Evolutionary conservation across 768 basidiomycete genomes (phyloP).

Genomic region (Russula ochroleuca): DNA sequence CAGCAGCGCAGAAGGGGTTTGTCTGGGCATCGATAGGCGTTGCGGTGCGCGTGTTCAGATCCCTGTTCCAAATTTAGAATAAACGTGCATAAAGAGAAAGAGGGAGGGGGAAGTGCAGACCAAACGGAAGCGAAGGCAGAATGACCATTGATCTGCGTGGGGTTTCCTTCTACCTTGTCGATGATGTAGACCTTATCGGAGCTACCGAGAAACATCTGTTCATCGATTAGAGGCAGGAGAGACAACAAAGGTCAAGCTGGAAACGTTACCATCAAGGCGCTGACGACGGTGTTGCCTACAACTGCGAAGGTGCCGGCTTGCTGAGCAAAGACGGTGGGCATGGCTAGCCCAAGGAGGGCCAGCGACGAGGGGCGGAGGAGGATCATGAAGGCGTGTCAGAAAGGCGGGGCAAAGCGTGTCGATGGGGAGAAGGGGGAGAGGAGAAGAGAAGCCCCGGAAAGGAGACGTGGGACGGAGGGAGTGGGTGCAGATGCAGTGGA

Average conservation of each 20-base stretch:
- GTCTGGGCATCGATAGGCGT: background rate
- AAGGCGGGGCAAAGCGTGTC: background rate
- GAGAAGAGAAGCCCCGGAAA: background rate
- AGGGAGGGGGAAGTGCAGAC: background rate
- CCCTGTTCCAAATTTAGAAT: conserved; percentile 2
- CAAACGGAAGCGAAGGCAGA: conserved; percentile 3
- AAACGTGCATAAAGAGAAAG: background rate
- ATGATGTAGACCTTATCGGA: conserved; percentile 16
- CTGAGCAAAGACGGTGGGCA: background rate
- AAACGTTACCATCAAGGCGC: conserved; percentile 10
- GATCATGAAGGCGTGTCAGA: background rate
- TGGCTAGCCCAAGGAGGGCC: background rate
- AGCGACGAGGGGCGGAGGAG: background rate
- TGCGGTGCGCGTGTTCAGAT: background rate
- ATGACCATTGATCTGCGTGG: background rate
- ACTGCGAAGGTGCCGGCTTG: background rate
- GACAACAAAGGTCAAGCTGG: too few species aligned
- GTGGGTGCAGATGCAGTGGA: background rate
- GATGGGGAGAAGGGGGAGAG: background rate
- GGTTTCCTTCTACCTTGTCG: conserved; percentile 10
- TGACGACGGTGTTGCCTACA: background rate
- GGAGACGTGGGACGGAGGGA: background rate
- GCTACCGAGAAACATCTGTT: conserved; percentile 10
- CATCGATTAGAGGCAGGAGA: background rate
- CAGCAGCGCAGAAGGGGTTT: conserved; percentile 10